A percentile compares a stretch with the other conserved stretches of the same genome.
Evolutionary conservation across 2,329 filamentous ascomycete genomes (phyloP).

Genomic region (Esteya vermicola): DNA sequence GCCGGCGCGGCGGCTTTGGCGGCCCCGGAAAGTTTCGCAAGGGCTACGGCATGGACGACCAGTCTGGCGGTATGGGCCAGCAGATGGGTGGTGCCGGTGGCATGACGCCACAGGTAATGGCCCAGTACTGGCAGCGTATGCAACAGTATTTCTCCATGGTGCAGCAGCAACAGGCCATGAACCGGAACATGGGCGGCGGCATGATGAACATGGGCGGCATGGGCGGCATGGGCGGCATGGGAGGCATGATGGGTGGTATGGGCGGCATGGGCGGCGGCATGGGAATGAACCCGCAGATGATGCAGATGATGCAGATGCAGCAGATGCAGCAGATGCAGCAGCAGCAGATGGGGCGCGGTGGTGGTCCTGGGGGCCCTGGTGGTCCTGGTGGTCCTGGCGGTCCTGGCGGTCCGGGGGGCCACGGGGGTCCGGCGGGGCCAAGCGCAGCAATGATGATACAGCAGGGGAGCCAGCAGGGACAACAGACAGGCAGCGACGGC

Average conservation of each 20-base stretch:
- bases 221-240: background rate
- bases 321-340: conserved; percentile 37
- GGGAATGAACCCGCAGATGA: conserved; percentile 57
- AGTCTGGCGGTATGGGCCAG: conserved; percentile 21
- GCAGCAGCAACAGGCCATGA: conserved; percentile 87
- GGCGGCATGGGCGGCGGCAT: conserved; percentile 25
- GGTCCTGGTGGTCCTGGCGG: conserved; percentile 13
- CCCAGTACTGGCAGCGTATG: conserved; percentile 97
- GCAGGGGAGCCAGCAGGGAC: conserved; percentile 29
- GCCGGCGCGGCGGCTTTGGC: conserved; percentile 31
- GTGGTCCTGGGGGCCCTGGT: conserved; percentile 13
- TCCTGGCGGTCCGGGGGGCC: conserved; percentile 24
- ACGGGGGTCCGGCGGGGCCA: conserved; percentile 7
- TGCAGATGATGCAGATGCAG: conserved; percentile 63
- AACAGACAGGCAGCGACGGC: conserved; percentile 11
- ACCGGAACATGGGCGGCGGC: conserved; percentile 46
- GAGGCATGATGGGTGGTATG: conserved; percentile 27
- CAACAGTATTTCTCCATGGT: conserved; percentile 93
- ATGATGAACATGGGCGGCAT: conserved; percentile 35
- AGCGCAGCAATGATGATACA: conserved; percentile 41
- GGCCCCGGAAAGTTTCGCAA: conserved; percentile 42
- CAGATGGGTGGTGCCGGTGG: conserved; percentile 26
- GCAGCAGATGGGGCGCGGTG: conserved; percentile 22
- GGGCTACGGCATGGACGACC: conserved; percentile 19
- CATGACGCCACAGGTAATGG: conserved; percentile 96